Evolutionary conservation across 148 eudicot genomes (phyloP), one percentile per base, ranked within the genome.

Genomic region (Beta vulgaris): DNA sequence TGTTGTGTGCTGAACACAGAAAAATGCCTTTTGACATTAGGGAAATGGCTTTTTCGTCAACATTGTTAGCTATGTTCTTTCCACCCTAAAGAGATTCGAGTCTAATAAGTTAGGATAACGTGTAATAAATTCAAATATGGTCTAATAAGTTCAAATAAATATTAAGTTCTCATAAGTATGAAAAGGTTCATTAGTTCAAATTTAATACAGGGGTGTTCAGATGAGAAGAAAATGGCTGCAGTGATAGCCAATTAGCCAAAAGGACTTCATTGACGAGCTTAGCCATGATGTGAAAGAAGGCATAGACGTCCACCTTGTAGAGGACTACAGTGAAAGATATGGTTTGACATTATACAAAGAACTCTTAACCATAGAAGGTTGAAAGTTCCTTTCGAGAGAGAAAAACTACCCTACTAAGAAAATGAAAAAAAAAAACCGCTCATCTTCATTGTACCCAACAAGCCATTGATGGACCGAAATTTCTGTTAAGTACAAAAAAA

Each of bases 281-380:
- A 83, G 96, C 19, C 59, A 82, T 32, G 91, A 95, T 80, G 97
- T 95, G 65, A 95, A 92, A 83, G 97, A 92, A 72, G 99, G 97
- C 75, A 87, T 95, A n/a, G 99, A 95, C 43, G 99, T 91, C 39
- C 99, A 95, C 79, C 92, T 95, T 79, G 99, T 90, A 8, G 97
- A 92, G 37, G 89, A 90, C 34, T 95, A 92, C 82, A 75, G 64
- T 59, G 89, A 90, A 82, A 95, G 92, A 78, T 90, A 77, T 69
- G 83, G 82, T 60, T 40, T 95, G 78, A 97, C 94, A 69, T 95
- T 95, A n/a, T 79, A 77, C 70, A 14, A 87, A 86, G 25, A 74
- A 67, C 18, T 67, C n/a, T 39, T 26, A 7, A n/a, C n/a, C n/a
- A n/a, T n/a, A n/a, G n/a, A n/a, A n/a, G n/a, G n/a, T n/a, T n/a